phyloP scores from a whole-genome alignment of 257 asterid species.

The Primulina huaijiensis region DNA sequence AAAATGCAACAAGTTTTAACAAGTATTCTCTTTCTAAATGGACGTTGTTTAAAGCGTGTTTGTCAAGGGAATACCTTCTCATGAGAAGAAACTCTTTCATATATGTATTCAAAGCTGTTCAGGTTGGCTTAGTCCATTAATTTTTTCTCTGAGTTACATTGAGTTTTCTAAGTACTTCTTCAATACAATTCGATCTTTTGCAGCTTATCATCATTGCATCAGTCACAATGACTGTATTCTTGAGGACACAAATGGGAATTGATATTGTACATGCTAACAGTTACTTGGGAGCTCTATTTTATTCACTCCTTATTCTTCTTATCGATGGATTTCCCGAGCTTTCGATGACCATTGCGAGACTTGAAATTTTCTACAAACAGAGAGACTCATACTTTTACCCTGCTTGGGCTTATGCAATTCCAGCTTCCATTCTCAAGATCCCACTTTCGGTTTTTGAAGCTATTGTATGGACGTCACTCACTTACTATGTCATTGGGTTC shows the following conservation, averaged over 20 bases:
- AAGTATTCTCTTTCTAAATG: conserved; percentile 24
- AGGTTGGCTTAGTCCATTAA: conserved; percentile 16
- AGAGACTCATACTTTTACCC: conserved; percentile 29
- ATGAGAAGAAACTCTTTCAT: conserved; percentile 34
- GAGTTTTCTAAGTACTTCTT: too few species aligned
- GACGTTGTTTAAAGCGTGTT: conserved; percentile 31
- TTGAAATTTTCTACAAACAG: conserved; percentile 36
- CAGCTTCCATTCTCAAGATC: conserved; percentile 31
- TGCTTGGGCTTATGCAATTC: conserved; percentile 40
- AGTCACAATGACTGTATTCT: conserved; percentile 26
- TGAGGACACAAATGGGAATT: conserved; percentile 25
- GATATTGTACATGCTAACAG: conserved; percentile 28
- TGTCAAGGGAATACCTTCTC: conserved; percentile 31
- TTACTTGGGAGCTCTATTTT: conserved; percentile 35
- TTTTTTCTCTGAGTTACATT: neutral
- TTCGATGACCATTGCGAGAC: conserved; percentile 25
- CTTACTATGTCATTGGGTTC: conserved; percentile 41
- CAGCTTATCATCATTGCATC: conserved; percentile 31
- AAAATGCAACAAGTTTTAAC: conserved; percentile 17
- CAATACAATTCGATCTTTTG: neutral
- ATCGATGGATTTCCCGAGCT: conserved; percentile 30
- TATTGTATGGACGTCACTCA: conserved; percentile 31
- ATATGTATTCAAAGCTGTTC: conserved; percentile 29
- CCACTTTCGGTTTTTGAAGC: conserved; percentile 32
- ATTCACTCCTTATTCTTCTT: conserved; percentile 26